Evolutionary conservation across 2,329 filamentous ascomycete species (phyloP).

Genomic region (Fusarium haematococcum): DNA sequence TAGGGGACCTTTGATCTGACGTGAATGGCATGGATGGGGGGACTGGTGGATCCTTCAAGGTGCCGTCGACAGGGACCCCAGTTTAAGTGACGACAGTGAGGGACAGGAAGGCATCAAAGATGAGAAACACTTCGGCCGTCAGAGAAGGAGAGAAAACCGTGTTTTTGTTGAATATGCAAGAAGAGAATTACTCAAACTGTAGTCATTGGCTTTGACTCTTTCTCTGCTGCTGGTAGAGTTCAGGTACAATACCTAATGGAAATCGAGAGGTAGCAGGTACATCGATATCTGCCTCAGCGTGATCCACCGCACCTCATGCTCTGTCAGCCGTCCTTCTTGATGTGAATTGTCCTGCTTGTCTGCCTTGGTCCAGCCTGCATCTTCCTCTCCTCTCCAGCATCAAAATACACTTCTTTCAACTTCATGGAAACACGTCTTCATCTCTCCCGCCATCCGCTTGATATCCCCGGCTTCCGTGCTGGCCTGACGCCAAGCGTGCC

Average conservation of each 20-base stretch:
- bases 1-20: constrained; percentile 26
- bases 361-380: neutral
- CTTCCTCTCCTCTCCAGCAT: neutral
- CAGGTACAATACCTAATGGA: constrained; percentile 13
- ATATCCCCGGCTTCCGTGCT: neutral
- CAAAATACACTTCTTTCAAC: neutral
- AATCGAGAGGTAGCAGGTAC: constrained; percentile 12
- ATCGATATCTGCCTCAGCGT: constrained; percentile 12
- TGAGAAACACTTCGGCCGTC: constrained; percentile 14
- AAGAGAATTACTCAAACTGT: neutral
- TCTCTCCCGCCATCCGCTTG: neutral
- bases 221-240: neutral
- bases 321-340: neutral
- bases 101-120: constrained; percentile 33
- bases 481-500: neutral
- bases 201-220: neutral
- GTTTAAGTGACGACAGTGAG: constrained; percentile 37
- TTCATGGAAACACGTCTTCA: neutral
- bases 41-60: constrained; percentile 20
- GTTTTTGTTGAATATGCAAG: neutral
- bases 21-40: constrained; percentile 30
- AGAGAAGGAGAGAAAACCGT: neutral
- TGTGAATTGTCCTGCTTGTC: constrained; percentile 2
- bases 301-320: constrained; percentile 20
- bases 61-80: constrained; percentile 33